Base-by-base conservation (phyloP, 176 grass and related monocot genomes). In the Chrysopogon serrulatus region DNA sequence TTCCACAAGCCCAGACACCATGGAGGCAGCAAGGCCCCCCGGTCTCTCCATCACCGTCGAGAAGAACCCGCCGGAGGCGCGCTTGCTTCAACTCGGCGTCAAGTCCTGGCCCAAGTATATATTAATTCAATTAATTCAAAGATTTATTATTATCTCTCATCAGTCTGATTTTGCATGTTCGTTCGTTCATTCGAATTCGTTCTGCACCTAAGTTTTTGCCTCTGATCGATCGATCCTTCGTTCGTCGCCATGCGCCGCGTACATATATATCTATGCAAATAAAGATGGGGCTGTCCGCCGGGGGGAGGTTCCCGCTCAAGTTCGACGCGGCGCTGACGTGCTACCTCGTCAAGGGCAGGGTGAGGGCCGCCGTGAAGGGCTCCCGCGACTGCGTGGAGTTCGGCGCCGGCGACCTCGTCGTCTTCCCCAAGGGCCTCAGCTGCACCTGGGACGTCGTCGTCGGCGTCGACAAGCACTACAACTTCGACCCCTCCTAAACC, bases 81-180 rank as follows among this genome's bases (percentile, higher is more conserved):
- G 90, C 68, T 54, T 95, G 60, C 60, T 83, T 42, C 87, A 95
- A 6, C 87, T 95, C 53, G 90, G 90, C 63, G 64, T 95, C 90
- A 92, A 90, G 68, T 95, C 90, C 10, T 95, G 92, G 92, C 92
- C 90, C 51, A 95, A 92, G 92, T 95, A 60, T 43, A 40, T n/a
- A 1, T 31, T 15, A 39, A 27, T 17, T n/a, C n/a, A n/a, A n/a
- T n/a, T n/a, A 6, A 32, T 64, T 32, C 26, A 63, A 17, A 64
- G 61, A 27, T 62, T 48, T 12, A 0, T 49, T 32, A 17, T 4
- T 17, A 1, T 53, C 43, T 35, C 27, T 45, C 6, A 7, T 4
- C 19, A 8, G 9, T 16, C 2, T 19, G 4, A 56, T 24, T 27
- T 11, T 7, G 5, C 31, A 49, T 73, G 32, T 9, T 14, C 21